These are phyloP conservation scores for Nemania sp. DNA, from an alignment of 2,329 filamentous ascomycete genomes.

Conservation along the genomic window DNA sequence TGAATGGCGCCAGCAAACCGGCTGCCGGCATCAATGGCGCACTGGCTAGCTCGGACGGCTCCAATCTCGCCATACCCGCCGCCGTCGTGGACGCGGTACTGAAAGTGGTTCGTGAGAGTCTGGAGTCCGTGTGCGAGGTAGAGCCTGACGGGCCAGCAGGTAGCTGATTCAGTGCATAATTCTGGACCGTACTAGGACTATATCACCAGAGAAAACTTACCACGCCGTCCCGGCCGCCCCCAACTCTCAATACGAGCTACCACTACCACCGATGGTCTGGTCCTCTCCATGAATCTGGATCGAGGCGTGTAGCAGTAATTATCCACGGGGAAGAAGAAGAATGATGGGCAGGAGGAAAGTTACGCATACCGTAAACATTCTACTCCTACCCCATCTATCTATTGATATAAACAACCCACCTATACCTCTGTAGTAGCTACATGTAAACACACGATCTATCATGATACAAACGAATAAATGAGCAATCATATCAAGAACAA, in stretches of 20 bases:
- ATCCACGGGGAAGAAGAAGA: no score
- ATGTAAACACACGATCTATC: not conserved
- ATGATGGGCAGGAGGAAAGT: not conserved
- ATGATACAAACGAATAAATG: not conserved
- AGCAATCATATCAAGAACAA: not conserved
- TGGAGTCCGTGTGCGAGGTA: slow-evolving; percentile 54
- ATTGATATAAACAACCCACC: not conserved
- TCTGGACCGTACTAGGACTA: no score
- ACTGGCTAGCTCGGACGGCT: slow-evolving; percentile 29
- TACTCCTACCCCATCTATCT: no score
- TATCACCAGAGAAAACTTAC: no score
- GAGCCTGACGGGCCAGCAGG: slow-evolving; percentile 36
- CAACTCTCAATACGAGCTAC: no score
- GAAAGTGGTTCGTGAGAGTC: slow-evolving; percentile 60
- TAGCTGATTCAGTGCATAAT: slow-evolving; percentile 20
- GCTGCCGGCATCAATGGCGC: slow-evolving; percentile 36
- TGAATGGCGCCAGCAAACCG: slow-evolving; percentile 22
- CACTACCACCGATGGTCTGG: no score
- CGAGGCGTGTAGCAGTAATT: no score
- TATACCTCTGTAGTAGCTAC: not conserved
- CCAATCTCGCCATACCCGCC: slow-evolving; percentile 59
- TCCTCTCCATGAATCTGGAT: no score
- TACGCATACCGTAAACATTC: no score
- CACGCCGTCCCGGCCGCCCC: no score
- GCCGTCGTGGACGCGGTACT: slow-evolving; percentile 65